Percentiles rank a stretch among this genome's conserved stretches.
These are phyloP conservation scores for Kuraishia piskuri DNA, from an alignment of 805 yeast genomes.

Conservation along the genomic window DNA sequence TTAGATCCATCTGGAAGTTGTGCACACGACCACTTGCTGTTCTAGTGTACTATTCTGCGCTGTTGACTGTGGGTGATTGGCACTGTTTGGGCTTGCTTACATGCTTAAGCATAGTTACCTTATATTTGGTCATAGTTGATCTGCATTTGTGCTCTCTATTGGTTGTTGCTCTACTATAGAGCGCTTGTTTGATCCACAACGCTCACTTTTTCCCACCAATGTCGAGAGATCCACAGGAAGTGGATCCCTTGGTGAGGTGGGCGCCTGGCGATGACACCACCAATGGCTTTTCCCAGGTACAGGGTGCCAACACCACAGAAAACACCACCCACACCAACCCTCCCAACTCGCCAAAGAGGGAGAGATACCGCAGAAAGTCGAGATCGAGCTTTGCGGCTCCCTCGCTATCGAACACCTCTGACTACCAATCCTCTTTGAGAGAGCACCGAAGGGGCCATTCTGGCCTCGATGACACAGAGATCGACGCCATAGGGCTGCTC, in stretches of 20 bases:
- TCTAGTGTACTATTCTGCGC: background rate
- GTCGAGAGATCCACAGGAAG: background rate
- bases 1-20: background rate
- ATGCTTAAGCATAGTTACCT: too few species aligned
- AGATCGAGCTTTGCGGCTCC: background rate
- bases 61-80: background rate
- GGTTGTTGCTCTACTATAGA: background rate
- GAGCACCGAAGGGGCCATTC: slow-evolving; percentile 3
- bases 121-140: too few species aligned
- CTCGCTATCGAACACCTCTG: background rate
- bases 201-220: background rate
- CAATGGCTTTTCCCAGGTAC: background rate
- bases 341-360: background rate
- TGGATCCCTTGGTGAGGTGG: background rate
- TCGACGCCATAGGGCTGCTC: slow-evolving; percentile 19
- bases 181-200: background rate
- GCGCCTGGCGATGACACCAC: background rate
- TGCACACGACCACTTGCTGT: background rate
- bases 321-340: background rate
- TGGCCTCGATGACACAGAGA: slow-evolving; percentile 11
- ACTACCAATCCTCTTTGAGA: background rate
- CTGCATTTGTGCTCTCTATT: background rate
- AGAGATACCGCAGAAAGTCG: background rate
- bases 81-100: too few species aligned
- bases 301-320: too few species aligned